A percentile compares a stretch with the other conserved stretches of the same genome.
Conservation (phyloP, 805 yeast genomes). For the Candida palmyrensis region DNA sequence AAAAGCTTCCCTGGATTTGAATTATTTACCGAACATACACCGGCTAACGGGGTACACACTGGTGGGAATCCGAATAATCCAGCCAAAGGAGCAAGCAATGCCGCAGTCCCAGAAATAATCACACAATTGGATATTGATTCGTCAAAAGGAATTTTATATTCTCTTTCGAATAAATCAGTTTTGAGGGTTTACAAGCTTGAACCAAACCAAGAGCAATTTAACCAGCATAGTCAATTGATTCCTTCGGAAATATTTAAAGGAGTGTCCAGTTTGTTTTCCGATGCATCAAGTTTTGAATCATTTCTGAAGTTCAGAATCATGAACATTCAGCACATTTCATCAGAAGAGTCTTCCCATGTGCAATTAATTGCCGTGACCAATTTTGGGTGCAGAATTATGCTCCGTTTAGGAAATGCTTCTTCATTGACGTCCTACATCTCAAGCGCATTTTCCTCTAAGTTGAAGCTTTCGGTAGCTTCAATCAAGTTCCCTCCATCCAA, state of each 20-base stretch:
- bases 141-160: constrained; percentile 70
- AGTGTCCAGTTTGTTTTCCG: constrained; percentile 48
- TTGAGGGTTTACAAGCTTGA: constrained; percentile 70
- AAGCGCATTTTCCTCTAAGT: constrained; percentile 17
- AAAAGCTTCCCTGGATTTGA: constrained; percentile 30
- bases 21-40: constrained; percentile 17
- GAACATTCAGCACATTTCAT: constrained; percentile 56
- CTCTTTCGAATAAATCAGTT: constrained; percentile 77
- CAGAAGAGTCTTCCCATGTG: constrained; percentile 60
- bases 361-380: constrained; percentile 75
- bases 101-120: constrained; percentile 48
- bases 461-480: constrained; percentile 35
- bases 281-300: constrained; percentile 49
- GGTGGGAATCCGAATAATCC: constrained; percentile 5
- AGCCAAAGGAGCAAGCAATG: background rate
- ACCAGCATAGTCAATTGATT: constrained; percentile 32
- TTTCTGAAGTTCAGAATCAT: constrained; percentile 51
- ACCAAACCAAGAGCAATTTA: constrained; percentile 34
- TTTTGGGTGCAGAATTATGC: constrained; percentile 75
- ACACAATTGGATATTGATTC: constrained; percentile 68
- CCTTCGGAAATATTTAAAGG: constrained; percentile 45
- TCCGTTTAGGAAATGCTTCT: constrained; percentile 42
- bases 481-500: constrained; percentile 65
- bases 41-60: constrained; percentile 4
- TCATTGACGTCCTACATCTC: constrained; percentile 20